Conservation (phyloP, 2,329 filamentous ascomycete genomes). For the Zasmidium angulare region DNA sequence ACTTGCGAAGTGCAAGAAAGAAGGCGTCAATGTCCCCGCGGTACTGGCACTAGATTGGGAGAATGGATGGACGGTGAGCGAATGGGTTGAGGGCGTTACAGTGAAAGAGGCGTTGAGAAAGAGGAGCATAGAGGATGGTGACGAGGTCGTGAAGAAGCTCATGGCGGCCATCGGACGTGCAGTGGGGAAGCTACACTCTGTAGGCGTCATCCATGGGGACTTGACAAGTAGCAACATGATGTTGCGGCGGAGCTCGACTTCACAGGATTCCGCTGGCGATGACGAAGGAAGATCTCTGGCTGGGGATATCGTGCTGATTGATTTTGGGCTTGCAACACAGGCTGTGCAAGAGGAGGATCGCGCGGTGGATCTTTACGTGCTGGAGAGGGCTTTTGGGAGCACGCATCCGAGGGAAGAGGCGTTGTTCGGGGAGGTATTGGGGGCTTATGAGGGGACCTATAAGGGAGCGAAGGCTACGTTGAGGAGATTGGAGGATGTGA, state of each 20-base stretch:
- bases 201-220: constrained; percentile 92
- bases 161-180: constrained; percentile 36
- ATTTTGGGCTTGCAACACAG: constrained; percentile 87
- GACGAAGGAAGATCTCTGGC: no score
- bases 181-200: constrained; percentile 63
- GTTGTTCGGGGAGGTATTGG: constrained; percentile 72
- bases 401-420: constrained; percentile 91
- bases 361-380: constrained; percentile 92
- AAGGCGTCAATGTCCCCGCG: constrained; percentile 78
- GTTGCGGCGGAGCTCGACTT: constrained; percentile 49
- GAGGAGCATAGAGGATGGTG: constrained; percentile 22
- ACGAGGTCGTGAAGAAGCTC: constrained; percentile 28
- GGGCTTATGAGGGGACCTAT: constrained; percentile 71
- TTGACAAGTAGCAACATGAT: constrained; percentile 98
- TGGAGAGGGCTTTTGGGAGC: constrained; percentile 91
- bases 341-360: constrained; percentile 84
- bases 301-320: constrained; percentile 85
- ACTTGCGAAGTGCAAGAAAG: constrained; percentile 72
- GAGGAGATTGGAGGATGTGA: constrained; percentile 83
- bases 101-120: constrained; percentile 65
- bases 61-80: constrained; percentile 71
- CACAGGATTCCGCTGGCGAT: constrained; percentile 12
- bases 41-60: constrained; percentile 70
- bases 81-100: constrained; percentile 76
- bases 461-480: constrained; percentile 74